Evolutionary conservation across 805 yeast species (phyloP), one percentile per base, ranked within the genome.

Genomic region (Metahyphopichia silvanorum): DNA sequence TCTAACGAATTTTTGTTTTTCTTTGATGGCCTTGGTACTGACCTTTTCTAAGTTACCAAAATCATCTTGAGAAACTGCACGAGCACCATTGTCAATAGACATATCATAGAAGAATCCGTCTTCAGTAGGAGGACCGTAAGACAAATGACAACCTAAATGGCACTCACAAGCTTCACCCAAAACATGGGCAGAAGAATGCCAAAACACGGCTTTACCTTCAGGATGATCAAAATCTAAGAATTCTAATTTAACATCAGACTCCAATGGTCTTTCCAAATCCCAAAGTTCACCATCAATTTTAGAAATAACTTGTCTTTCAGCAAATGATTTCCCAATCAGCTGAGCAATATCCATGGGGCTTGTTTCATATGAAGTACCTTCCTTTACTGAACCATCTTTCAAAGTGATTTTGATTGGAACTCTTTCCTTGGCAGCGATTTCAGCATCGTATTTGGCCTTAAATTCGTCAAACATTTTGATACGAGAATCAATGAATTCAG

Each of bases 101-200:
- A 93, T 88, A 60, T 93, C 98, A 63, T 93, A 93, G 70, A 91
- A 93, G 68, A 93, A 93, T 28, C 98, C 98, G 44, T 91, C 98
- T 34, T 82, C 87, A 39, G 96, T 91, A 60, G 98, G 98, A 20
- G 98, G 98, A 46, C 98, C 98, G 41, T 63, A 60, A 19, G 71
- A 66, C 45, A 93, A 78, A 60, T 91, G 96, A 44, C 95, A 94
- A 47, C 97, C 98, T 59, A 82, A 71, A 62, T 87, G 93, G 61
- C 96, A 83, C 69, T 93, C 98, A 70, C 96, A 85, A 30, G 97
- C 91, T 70, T 93, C 98, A 66, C 98, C 98, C 49, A 93, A 70
- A 34, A 93, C 91, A 66, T 93, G 98, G 33, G 98, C 98, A 46
- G 96, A 84, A 2, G 98, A 93, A 63, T 93, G 98, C 98, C 98